Base-by-base conservation (phyloP, 345 rosid species). In the Eucalyptus lansdowneana region DNA sequence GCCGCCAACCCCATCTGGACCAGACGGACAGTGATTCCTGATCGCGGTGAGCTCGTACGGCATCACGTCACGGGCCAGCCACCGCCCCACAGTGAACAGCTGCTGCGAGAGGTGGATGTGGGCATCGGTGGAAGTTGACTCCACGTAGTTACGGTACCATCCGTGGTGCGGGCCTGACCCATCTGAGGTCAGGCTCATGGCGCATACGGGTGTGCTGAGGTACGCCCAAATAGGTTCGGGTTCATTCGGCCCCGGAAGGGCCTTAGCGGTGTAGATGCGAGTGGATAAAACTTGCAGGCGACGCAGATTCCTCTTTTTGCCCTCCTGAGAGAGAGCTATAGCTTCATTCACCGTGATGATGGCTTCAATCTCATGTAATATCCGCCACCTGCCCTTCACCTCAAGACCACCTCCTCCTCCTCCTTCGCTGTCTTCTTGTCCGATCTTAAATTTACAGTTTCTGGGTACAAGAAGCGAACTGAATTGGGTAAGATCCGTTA, bases 111-210 rank as follows among this genome's bases (percentile, higher is more conserved):
- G 97, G 21, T 89, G 34, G 6, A 87, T 86, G 81, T 96, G 99
- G 85, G 94, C 93, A 24, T 96, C 97, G 1, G 98, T 93, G 21
- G 94, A 37, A 1, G 96, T 93, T 47, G 95, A 94, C 92, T 97
- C 98, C 49, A 95, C 95, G 93, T 97, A 96, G 93, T 97, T 96
- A 65, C 92, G 91, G 94, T 98, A 97, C 99, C 98, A 97, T 1
- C 99, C 98, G 83, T 95, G 98, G 87, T 94, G 94, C 4, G 89
- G 56, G 3, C 98, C 97, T 4, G 94, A 94, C 2, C 97, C 99
- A 87, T 97, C 98, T 5, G 98, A 96, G 80, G 94, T 95, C 16
- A 97, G 90, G 92, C 93, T 96, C 87, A 98, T 12, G 9, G 97
- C 95, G 88, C 99, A 96, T 11, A 95, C 50, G 4, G 97, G 94